Conservation (phyloP, 495 filamentous ascomycete genomes). For the Rhypophila decipiens region DNA sequence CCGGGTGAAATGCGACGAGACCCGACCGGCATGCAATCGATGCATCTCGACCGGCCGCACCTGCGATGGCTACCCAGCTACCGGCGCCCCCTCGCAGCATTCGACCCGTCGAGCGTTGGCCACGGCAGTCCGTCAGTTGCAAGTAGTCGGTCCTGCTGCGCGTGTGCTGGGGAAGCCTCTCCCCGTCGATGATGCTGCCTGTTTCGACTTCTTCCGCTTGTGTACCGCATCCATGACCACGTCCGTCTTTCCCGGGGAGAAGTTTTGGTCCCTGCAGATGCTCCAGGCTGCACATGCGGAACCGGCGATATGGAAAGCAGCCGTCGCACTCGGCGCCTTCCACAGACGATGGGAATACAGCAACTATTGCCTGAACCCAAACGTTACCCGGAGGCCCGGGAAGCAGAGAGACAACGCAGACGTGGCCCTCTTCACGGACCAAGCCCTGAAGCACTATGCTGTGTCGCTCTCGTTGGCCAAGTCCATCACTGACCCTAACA, state of each 20-base stretch:
- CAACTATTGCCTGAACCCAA: too few relatives aligned
- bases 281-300: slow-evolving; percentile 46
- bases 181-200: slow-evolving; percentile 25
- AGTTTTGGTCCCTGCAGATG: slow-evolving; percentile 50
- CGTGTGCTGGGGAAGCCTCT: slow-evolving; percentile 31
- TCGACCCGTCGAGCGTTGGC: slow-evolving; percentile 19
- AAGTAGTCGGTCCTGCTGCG: slow-evolving; percentile 34
- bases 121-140: slow-evolving; percentile 26
- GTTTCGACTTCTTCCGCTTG: slow-evolving; percentile 21
- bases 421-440: slow-evolving; percentile 5
- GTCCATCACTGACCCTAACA: slow-evolving; percentile 2
- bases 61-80: slow-evolving; percentile 28
- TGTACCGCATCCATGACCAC: slow-evolving; percentile 13
- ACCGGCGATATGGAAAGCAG: slow-evolving; percentile 49
- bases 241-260: slow-evolving; percentile 9
- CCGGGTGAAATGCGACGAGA: slow-evolving; percentile 36
- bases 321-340: slow-evolving; percentile 36
- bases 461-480: slow-evolving; percentile 11
- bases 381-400: neutral
- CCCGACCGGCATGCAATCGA: slow-evolving; percentile 23
- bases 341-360: slow-evolving; percentile 23
- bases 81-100: slow-evolving; percentile 20
- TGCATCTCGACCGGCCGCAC: slow-evolving; percentile 22
- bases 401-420: neutral
- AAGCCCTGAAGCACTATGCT: slow-evolving; percentile 9